Conservation (phyloP, 2,329 filamentous ascomycete genomes). For the Trichoderma sp. region DNA sequence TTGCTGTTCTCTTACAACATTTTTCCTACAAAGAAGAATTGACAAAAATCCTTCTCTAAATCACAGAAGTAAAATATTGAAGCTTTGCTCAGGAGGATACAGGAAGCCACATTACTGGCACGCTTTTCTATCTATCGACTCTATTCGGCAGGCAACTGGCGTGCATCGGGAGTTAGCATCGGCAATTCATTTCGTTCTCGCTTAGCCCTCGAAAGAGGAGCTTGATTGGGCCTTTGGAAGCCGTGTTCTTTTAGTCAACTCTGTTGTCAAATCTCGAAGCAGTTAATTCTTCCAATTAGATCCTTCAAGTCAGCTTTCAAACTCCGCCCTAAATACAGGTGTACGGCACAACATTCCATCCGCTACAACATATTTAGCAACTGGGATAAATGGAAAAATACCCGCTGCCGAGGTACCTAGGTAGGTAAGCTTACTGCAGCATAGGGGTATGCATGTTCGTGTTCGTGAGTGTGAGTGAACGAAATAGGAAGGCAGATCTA, state of each 20-base stretch:
- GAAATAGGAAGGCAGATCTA: not conserved
- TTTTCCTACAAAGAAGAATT: not conserved
- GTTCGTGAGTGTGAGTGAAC: not conserved
- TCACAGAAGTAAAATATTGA: not conserved
- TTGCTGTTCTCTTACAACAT: not conserved
- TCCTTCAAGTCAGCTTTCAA: not conserved
- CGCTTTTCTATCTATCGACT: not conserved
- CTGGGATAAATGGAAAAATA: not conserved
- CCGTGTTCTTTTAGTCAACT: not conserved
- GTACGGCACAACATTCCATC: not conserved
- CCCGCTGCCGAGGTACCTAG: not conserved
- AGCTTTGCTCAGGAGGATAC: not conserved
- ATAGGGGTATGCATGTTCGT: not conserved
- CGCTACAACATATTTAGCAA: not conserved
- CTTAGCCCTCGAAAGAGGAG: not conserved
- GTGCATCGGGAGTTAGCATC: not conserved
- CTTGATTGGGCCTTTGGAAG: not conserved
- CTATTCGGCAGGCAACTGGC: not conserved
- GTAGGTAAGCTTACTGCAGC: conserved; percentile 9
- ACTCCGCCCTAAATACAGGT: not conserved
- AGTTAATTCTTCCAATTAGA: not conserved
- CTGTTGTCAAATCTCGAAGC: not conserved
- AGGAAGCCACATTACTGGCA: not conserved
- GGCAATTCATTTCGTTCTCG: not conserved
- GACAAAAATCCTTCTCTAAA: not conserved